phyloP scores from a whole-genome alignment of 495 filamentous ascomycete species.

The Podospora pseudoanserina region DNA sequence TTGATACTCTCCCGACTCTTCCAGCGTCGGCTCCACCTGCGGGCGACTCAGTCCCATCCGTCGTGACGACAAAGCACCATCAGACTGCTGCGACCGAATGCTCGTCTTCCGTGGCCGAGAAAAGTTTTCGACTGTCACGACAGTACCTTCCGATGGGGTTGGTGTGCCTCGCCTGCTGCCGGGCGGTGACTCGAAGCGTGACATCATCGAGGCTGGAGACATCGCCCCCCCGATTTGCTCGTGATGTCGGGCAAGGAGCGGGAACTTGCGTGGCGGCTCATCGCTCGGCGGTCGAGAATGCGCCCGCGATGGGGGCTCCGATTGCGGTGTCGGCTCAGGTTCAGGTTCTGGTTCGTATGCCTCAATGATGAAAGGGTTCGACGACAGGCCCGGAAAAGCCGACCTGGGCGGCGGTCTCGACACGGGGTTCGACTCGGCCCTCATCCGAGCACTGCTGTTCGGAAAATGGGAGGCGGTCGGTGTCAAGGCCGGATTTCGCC shows the following conservation, averaged over 20 bases:
- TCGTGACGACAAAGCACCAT: conserved; percentile 31
- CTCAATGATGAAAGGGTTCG: conserved; percentile 35
- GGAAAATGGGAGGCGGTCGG: conserved; percentile 17
- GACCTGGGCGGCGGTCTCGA: conserved; percentile 24
- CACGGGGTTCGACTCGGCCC: conserved; percentile 28
- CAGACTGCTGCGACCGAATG: conserved; percentile 39
- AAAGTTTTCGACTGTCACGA: conserved; percentile 47
- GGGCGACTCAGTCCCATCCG: conserved; percentile 24
- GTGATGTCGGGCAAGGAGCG: conserved; percentile 27
- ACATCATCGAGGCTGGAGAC: conserved; percentile 22
- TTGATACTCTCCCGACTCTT: conserved; percentile 29
- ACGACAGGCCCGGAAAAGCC: conserved; percentile 33
- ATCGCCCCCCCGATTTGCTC: conserved; percentile 23
- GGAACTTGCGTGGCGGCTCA: conserved; percentile 22
- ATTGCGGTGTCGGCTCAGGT: conserved; percentile 7
- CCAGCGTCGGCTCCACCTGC: conserved; percentile 30
- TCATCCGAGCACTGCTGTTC: conserved; percentile 16
- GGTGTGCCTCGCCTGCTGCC: conserved; percentile 22
- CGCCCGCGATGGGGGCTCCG: neutral
- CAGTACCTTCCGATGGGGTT: conserved; percentile 21
- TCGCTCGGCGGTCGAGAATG: neutral
- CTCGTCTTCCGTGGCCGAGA: conserved; percentile 50
- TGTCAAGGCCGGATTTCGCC: conserved; percentile 17
- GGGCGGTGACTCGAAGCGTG: conserved; percentile 20
- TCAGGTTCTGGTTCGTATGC: conserved; percentile 14